Evolutionary conservation across 2,329 filamentous ascomycete genomes (phyloP), one percentile per base, ranked within the genome.

Genomic region (Fusarium keratoplasticum): DNA sequence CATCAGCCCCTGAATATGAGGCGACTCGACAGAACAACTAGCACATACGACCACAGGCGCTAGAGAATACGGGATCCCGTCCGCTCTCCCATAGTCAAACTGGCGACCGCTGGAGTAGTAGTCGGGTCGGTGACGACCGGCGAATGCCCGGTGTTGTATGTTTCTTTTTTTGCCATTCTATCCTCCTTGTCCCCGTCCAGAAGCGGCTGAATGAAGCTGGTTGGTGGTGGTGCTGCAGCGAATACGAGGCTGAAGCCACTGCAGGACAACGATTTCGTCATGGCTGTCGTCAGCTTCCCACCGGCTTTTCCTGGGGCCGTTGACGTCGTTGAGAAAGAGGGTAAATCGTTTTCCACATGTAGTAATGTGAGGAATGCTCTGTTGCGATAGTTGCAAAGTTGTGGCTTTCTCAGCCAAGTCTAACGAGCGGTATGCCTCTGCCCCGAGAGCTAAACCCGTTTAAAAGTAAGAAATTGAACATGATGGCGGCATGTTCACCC

Each of bases 331-430:
- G 47, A 52, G 36, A 31, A 54, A 72, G 61, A 22, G 16, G 14
- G 71, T 35, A 27, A 66, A 72, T 64, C 40, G 31, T 44, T 61
- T 63, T 35, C 54, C 69, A 35, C 16, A 52, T 50, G 31, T 7
- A 35, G 44, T 35, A 66, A 72, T 40, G 50, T 20, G 69, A 75
- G 72, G 72, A 74, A 74, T 75, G 72, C 60, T 64, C 42, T 58
- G 61, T 61, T 71, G 63, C 38, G 54, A 40, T 47, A 63, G 36
- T 47, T 62, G 64, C 58, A 74, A 72, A 54, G 71, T 71, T 47
- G 66, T 62, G 69, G 61, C 68, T 62, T 66, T 69, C 22, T 69
- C 52, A 60, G 59, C 63, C 63, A 61, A 58, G n/a, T 54, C 67
- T 58, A 74, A 61, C 27, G 40, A 71, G 47, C 42, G 68, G 47